Evolutionary conservation across 768 basidiomycete species (phyloP), one percentile per base, ranked within the genome.

Genomic region (Phaeotremella skinneri): DNA sequence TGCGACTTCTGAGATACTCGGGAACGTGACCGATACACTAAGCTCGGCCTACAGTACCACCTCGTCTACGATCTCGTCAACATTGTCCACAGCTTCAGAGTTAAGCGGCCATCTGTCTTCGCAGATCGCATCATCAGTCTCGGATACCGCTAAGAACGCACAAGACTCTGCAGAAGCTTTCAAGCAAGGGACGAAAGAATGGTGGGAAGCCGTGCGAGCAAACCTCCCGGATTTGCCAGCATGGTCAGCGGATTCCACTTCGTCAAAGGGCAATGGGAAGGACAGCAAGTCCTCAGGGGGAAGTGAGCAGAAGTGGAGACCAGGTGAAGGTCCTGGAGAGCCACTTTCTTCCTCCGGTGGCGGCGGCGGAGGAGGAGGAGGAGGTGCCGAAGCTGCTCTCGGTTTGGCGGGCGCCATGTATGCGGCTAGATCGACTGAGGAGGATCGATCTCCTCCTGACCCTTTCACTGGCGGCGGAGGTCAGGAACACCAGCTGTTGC

Each of bases 401-500:
- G 71, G 70, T 1, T 55, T 76, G 29, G 63, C 66, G 3, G 70
- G 72, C 6, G 75, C 72, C 1, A 30, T 58, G 2, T 29, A 58
- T 14, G 63, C 64, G 4, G 62, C 68, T 4, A 37, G 61, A 51
- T 30, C 29, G 41, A 34, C 34, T 52, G 63, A 73, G n/a, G 63
- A 62, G 32, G 64, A 62, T 21, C 49, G 61, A 52, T 42, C 60
- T 13, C 39, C 52, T 37, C 48, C 50, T 2, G 52, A 54, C n/a
- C 58, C 55, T 6, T 62, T 62, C 56, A 56, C 43, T 42, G 55
- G 45, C 13, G 61, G 55, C 11, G 37, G 50, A 20, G 73, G 80
- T 7, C 81, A 82, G 34, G 85, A 85, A 60, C 91, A 93, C 68
- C 90, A 89, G 13, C 82, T 99, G 45, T 89, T 98, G 86, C 85